Evolutionary conservation across 495 filamentous ascomycete species (phyloP).

Genomic region (Trichoderma reesei): DNA sequence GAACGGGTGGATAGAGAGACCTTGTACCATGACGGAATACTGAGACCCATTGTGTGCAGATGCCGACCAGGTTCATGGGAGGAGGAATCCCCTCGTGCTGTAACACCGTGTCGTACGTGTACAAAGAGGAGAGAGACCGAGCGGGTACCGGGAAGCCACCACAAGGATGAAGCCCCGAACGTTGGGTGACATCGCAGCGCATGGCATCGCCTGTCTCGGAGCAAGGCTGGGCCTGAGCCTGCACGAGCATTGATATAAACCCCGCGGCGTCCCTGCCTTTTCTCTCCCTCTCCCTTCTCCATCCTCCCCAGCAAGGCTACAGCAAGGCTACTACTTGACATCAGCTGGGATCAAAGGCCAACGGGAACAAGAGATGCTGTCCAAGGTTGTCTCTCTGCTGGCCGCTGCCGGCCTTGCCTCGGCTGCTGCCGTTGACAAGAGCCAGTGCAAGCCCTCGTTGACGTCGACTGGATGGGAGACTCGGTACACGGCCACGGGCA

Average conservation of each 20-base stretch:
- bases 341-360: not conserved
- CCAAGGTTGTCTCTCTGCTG: constrained; percentile 1
- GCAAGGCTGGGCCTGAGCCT: not conserved
- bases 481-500: not conserved
- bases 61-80: not conserved
- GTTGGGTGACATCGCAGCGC: not conserved
- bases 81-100: not conserved
- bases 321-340: not conserved
- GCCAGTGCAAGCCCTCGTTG: not conserved
- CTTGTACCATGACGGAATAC: too few species aligned
- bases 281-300: not conserved
- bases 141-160: not conserved
- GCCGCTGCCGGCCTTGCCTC: not conserved
- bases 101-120: not conserved
- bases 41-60: not conserved
- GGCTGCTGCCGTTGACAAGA: not conserved
- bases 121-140: not conserved
- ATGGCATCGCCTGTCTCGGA: not conserved
- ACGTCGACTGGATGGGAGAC: not conserved
- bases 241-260: not conserved
- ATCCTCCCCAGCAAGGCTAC: not conserved
- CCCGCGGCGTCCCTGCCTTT: not conserved
- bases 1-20: not conserved
- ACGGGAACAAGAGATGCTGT: not conserved
- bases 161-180: not conserved